phyloP scores from a whole-genome alignment of 768 basidiomycete genomes.

The Tephrocybe sp. region DNA sequence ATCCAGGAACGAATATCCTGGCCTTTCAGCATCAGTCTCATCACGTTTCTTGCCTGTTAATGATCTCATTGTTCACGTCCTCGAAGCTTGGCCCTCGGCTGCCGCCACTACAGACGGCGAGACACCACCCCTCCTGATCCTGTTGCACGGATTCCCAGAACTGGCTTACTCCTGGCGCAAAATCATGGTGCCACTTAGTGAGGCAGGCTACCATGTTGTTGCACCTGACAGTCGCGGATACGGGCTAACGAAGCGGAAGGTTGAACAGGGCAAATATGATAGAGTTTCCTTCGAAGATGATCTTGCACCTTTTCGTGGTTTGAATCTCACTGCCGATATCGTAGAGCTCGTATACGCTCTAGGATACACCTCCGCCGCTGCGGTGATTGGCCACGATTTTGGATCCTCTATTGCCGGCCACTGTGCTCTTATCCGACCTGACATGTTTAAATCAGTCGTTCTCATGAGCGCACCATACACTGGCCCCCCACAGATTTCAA shows the following conservation, averaged over 20 bases:
- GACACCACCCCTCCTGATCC: conserved; percentile 45
- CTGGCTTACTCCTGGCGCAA: conserved; percentile 66
- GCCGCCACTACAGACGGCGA: conserved; percentile 7
- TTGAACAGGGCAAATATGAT: conserved; percentile 7
- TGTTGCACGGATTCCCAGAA: conserved; percentile 68
- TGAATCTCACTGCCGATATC: conserved; percentile 52
- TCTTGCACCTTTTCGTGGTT: conserved; percentile 43
- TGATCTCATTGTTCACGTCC: conserved; percentile 49
- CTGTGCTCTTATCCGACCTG: conserved; percentile 52
- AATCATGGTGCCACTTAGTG: conserved; percentile 46
- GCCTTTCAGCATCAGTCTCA: conserved; percentile 27
- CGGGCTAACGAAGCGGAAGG: conserved; percentile 35
- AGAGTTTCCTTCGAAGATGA: conserved; percentile 44
- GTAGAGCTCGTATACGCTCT: conserved; percentile 49
- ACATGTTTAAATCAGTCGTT: conserved; percentile 53
- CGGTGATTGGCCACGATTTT: conserved; percentile 62
- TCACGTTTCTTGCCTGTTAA: conserved; percentile 41
- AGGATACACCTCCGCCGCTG: conserved; percentile 41
- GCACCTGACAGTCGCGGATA: conserved; percentile 62
- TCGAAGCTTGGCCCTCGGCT: conserved; percentile 40
- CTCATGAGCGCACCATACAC: conserved; percentile 60
- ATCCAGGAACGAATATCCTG: conserved; percentile 3
- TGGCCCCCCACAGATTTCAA: conserved; percentile 32
- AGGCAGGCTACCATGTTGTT: conserved; percentile 56
- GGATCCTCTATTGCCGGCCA: conserved; percentile 53